Conservation (phyloP, 164 flowering plant genomes). For the Vitis rotundifolia region DNA sequence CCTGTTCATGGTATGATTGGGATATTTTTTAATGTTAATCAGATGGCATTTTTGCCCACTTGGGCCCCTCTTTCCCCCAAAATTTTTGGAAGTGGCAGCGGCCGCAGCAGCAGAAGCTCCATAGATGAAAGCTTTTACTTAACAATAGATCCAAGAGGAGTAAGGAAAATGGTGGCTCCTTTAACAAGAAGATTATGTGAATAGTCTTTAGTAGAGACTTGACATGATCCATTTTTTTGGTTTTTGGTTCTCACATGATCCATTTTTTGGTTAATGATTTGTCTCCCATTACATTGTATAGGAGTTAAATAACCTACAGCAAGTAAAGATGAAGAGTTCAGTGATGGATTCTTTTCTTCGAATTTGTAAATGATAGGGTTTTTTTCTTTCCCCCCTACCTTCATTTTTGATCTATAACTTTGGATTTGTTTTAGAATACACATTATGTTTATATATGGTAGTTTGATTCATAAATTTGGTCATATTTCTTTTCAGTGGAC, state of each 20-base stretch:
- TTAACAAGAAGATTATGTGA: conserved; percentile 7
- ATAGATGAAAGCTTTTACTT: background rate
- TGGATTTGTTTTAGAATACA: background rate
- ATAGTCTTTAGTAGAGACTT: conserved; percentile 7
- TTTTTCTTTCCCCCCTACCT: background rate
- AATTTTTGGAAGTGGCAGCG: background rate
- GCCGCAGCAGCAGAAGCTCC: conserved; percentile 2
- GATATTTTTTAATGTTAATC: background rate
- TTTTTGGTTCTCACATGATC: background rate
- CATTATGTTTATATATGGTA: too few species aligned
- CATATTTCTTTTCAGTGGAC: too few species aligned
- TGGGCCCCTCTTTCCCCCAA: background rate
- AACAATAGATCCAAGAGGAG: conserved; percentile 4
- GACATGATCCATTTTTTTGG: conserved; percentile 9
- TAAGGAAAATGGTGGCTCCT: background rate
- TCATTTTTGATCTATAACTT: background rate
- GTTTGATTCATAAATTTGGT: too few species aligned
- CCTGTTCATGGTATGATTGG: conserved; percentile 62
- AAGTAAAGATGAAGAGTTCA: conserved; percentile 6
- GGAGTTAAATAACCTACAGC: conserved; percentile 2
- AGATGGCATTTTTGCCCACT: conserved; percentile 13
- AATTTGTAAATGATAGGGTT: conserved; percentile 16
- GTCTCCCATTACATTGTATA: conserved; percentile 14
- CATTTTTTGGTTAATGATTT: background rate
- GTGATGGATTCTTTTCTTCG: conserved; percentile 9